Evolutionary conservation across 2,329 filamentous ascomycete genomes (phyloP), one percentile per base, ranked within the genome.

Genomic region (Emmonsiellopsis sp.): DNA sequence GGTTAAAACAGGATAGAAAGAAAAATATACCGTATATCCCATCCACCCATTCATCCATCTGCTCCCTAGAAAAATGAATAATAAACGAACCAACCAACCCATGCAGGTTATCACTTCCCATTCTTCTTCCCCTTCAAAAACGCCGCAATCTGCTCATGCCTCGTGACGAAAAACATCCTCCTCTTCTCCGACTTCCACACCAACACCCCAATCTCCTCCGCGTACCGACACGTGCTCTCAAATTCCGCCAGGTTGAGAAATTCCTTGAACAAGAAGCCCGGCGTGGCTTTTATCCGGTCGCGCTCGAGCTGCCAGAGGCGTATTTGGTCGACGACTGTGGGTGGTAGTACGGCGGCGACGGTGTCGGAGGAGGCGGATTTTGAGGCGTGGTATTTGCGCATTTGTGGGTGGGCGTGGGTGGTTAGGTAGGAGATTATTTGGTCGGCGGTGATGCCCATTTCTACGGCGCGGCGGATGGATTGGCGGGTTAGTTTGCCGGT

Each of bases 301-400:
- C 92, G 90, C 71, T 98, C 93, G 51, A 97, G 84, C 74, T 98
- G 92, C 93, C 93, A 98, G 16, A 98, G 81, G 2, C 91, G 81
- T 63, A 98, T 96, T 75, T 98, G 93, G 70, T 98, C 93, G 58
- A 96, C 89, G 13, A 98, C 93, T 0, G 94, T 97, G 0, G 93
- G 91, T 1, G 94, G 93, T 1, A 98, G 79, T 13, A 95, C 82
- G 0, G 71, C 64, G 1, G 71, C 64, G 10, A 64, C 58, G 16
- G 63, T 62, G 26, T 67, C 79, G 63, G 47, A 76, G 60, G 30
- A 76, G 60, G 30, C 68, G 42, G 65, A 65, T 54, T 67, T 67
- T 46, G 61, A 63, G 20, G 59, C 65, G 55, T 69, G 69, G 43
- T 81, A 78, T 57, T 86, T 85, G 62, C 86, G 84, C 82, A 98